Conservation (phyloP, 345 rosid species). For the Salix udensis region DNA sequence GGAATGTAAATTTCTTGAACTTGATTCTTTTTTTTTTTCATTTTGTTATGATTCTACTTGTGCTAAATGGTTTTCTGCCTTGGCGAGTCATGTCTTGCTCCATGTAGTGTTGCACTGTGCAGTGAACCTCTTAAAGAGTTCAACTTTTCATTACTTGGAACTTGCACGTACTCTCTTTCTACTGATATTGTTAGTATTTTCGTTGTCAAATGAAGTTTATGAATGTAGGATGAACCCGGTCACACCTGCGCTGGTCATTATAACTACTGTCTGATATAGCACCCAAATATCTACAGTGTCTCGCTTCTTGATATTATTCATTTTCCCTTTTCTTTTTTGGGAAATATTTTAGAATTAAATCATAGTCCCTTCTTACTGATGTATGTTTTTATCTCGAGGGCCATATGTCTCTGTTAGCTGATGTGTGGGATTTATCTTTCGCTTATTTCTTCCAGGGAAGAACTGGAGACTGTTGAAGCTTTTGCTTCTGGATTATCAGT, state of each 20-base stretch:
- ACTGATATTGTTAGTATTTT: not conserved
- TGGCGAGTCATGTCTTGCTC: not conserved
- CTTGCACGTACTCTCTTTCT: not conserved
- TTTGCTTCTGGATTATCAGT: conserved; percentile 59
- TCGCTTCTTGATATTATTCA: too few species aligned
- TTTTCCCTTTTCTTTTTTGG: too few species aligned
- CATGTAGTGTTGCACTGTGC: not conserved
- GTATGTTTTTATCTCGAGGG: not conserved
- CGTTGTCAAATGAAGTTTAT: not conserved
- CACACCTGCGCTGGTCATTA: too few species aligned
- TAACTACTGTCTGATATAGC: too few species aligned
- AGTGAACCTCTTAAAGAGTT: not conserved
- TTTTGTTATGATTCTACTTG: not conserved
- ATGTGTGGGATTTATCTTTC: not conserved
- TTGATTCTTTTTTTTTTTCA: not conserved
- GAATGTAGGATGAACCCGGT: not conserved
- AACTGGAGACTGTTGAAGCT: conserved; percentile 60
- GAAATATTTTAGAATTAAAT: too few species aligned
- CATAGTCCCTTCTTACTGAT: not conserved
- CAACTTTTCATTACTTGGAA: not conserved
- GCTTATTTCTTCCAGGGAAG: conserved; percentile 49
- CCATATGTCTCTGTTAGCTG: not conserved
- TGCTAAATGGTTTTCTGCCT: not conserved
- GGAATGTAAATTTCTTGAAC: conserved; percentile 52
- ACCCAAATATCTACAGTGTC: too few species aligned